Percentiles rank a stretch among this genome's conserved stretches.
Conservation (phyloP, 169 alveolate species). For the Plasmodium chabaudi region DNA sequence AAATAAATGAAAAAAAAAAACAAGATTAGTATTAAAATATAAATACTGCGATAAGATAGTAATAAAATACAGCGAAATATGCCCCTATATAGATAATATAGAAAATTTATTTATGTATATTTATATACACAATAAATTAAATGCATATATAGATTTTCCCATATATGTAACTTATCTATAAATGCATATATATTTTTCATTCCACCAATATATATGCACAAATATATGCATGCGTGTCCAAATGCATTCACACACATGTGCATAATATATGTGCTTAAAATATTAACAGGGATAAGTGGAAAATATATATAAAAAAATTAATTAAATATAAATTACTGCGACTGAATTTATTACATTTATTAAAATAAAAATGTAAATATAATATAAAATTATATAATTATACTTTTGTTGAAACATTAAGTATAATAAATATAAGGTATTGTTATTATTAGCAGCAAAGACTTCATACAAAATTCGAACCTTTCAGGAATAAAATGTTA, state of each 20-base stretch:
- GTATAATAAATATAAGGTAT: background rate
- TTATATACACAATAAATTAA: background rate
- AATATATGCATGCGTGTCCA: background rate
- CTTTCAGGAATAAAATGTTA: background rate
- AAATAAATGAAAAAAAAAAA: background rate
- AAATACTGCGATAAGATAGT: background rate
- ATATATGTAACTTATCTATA: too few species aligned
- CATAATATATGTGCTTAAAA: too few species aligned
- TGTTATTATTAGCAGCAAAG: slow-evolving; percentile 10
- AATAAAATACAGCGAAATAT: background rate
- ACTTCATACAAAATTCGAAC: slow-evolving; percentile 2
- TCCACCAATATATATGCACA: slow-evolving; percentile 1
- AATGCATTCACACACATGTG: background rate
- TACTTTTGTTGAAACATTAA: background rate
- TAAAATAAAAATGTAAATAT: slow-evolving; percentile 22
- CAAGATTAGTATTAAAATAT: background rate
- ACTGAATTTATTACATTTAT: slow-evolving; percentile 14
- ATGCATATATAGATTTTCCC: too few species aligned
- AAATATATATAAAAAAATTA: background rate
- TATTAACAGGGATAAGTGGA: background rate
- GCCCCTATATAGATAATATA: background rate
- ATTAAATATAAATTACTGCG: slow-evolving; percentile 24
- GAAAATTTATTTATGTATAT: background rate
- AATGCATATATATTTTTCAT: too few species aligned
- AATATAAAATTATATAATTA: slow-evolving; percentile 23